Evolutionary conservation across 2,329 filamentous ascomycete species (phyloP).

Genomic region (Cadophora gregata): DNA sequence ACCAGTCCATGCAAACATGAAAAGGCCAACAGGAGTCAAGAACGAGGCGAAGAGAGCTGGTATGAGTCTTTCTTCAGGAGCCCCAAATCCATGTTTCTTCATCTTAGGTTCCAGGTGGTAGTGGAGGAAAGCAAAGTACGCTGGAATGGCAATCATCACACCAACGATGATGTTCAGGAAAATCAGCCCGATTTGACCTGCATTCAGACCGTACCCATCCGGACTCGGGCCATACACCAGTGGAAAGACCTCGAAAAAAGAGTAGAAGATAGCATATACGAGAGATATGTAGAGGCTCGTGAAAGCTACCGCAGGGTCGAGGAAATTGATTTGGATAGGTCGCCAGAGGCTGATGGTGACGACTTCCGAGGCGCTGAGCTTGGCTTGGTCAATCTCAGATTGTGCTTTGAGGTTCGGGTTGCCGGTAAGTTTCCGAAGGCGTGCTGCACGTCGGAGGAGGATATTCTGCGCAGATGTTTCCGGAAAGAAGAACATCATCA

Average conservation of each 20-base stretch:
- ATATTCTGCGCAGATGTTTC: conserved; percentile 65
- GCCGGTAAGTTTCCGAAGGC: conserved; percentile 63
- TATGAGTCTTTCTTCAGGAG: conserved; percentile 46
- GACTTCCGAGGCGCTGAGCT: conserved; percentile 51
- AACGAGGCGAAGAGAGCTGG: conserved; percentile 49
- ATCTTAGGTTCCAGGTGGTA: conserved; percentile 35
- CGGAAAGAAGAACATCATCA: conserved; percentile 65
- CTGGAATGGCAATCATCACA: conserved; percentile 54
- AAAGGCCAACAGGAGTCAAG: conserved; percentile 60
- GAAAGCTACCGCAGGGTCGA: conserved; percentile 66
- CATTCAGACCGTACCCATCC: conserved; percentile 60
- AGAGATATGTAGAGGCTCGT: conserved; percentile 64
- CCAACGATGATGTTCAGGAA: conserved; percentile 63
- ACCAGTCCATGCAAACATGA: conserved; percentile 58
- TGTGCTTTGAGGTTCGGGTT: conserved; percentile 60
- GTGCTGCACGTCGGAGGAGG: conserved; percentile 62
- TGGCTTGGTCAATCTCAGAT: conserved; percentile 64
- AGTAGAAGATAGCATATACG: conserved; percentile 65
- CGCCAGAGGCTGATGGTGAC: conserved; percentile 61
- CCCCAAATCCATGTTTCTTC: conserved; percentile 42
- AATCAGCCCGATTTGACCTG: conserved; percentile 61
- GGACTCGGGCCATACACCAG: conserved; percentile 56
- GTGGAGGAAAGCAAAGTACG: conserved; percentile 56
- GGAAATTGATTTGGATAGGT: conserved; percentile 61
- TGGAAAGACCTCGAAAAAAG: conserved; percentile 68